Percentiles rank a stretch among this genome's conserved stretches.
Conservation (phyloP, 306 rosid species). For the Glycyrrhiza uralensis region DNA sequence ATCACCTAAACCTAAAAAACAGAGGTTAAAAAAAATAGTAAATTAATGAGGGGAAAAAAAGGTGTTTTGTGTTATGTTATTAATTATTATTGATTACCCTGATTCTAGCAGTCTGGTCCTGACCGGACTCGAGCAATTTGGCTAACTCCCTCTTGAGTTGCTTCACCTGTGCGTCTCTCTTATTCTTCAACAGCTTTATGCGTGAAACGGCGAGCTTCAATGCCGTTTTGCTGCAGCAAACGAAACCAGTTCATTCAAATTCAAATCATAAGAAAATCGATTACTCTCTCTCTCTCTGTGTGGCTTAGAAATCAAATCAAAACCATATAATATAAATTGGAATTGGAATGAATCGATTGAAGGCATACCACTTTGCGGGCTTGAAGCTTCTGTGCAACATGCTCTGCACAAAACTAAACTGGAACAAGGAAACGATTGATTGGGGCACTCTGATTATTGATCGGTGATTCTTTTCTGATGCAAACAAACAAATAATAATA, state of each 20-base stretch:
- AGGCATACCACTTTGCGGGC: conserved; percentile 42
- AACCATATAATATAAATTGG: neutral
- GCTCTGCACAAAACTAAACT: neutral
- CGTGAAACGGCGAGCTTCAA: conserved; percentile 82
- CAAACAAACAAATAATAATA: neutral
- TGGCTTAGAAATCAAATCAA: too few species aligned
- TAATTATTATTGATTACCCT: conserved; percentile 48
- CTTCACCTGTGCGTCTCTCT: conserved; percentile 68
- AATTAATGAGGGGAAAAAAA: neutral
- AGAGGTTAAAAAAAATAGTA: neutral
- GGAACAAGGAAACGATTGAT: neutral
- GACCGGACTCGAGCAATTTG: conserved; percentile 74
- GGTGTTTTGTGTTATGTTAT: too few species aligned
- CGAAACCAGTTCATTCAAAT: conserved; percentile 5
- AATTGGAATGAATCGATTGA: neutral
- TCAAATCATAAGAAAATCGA: neutral
- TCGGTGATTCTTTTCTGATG: neutral
- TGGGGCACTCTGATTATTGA: neutral
- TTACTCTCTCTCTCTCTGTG: too few species aligned
- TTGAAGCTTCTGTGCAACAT: conserved; percentile 50
- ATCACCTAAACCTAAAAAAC: neutral
- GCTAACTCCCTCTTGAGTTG: conserved; percentile 80
- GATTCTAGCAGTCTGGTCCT: conserved; percentile 79
- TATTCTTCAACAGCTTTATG: conserved; percentile 81
- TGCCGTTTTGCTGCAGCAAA: conserved; percentile 77